Evolutionary conservation across 768 basidiomycete genomes (phyloP), one percentile per base, ranked within the genome.

Genomic region (Termitomyces sp.): DNA sequence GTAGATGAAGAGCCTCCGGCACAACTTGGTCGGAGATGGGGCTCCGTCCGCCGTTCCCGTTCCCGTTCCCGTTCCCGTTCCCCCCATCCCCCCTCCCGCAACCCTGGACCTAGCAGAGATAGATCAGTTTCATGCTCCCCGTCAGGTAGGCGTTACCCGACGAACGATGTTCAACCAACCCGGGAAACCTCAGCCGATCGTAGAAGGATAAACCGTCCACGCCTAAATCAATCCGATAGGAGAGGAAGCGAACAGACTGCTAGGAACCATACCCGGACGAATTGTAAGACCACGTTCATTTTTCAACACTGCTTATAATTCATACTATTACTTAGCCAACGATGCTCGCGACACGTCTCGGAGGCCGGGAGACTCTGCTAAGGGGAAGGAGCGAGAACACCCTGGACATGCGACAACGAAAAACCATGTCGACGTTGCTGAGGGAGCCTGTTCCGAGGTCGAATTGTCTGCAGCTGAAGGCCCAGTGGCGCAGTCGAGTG

Each of bases 1-100:
- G 81, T 86, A 9, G 63, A 73, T 24, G 76, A 78, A 57, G 58
- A 80, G 20, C 71, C 79, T 15, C 76, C 72, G 39, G 73, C 73
- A 35, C 66, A 64, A 53, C 71, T 63, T 52, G 67, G 67, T 46
- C 70, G 68, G n/a, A 69, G 75, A 66, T 73, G 74, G 70, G 66
- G 28, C 22, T 44, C 59, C 28, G 38, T 45, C 18, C 38, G 18
- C 11, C 59, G 7, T 22, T 67, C 50, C 59, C 65, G 24, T 28
- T 60, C 66, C n/a, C 63, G 22, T n/a, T 68, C 72, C 7, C 67
- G 59, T 33, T 73, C 74, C n/a, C 70, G 57, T 35, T 73, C 74
- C 24, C 28, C 72, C 7, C 67, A 58, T 33, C 73, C 74, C n/a
- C 68, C 65, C 60, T 71, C 77, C 7, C 69, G 60, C 44, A 49